phyloP scores from a whole-genome alignment of 2,329 filamentous ascomycete species.

The Westerdykella ornata region DNA sequence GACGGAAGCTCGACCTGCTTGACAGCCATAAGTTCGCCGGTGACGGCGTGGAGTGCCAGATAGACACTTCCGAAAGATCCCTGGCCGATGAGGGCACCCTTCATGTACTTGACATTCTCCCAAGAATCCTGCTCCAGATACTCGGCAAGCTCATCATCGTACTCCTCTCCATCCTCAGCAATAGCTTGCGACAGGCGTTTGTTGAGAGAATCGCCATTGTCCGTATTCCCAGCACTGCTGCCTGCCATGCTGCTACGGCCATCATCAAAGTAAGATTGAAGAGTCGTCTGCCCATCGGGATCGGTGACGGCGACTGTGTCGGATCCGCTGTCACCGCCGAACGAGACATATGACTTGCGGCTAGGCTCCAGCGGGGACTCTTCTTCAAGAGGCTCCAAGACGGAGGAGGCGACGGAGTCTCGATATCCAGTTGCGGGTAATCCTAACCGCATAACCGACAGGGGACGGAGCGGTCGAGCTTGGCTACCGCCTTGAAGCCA shows the following conservation, averaged over 20 bases:
- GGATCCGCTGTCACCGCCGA: conserved; percentile 61
- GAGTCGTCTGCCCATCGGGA: conserved; percentile 60
- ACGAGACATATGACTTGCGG: conserved; percentile 92
- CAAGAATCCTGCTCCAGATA: conserved; percentile 90
- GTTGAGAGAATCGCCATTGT: conserved; percentile 63
- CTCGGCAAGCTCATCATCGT: conserved; percentile 79
- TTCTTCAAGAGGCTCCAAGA: conserved; percentile 84
- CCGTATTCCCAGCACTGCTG: conserved; percentile 54
- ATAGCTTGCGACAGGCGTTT: conserved; percentile 78
- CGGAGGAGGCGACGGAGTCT: conserved; percentile 81
- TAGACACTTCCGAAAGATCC: conserved; percentile 96
- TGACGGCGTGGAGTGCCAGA: conserved; percentile 88
- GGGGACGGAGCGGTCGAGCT: conserved; percentile 48
- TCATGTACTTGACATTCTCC: conserved; percentile 99
- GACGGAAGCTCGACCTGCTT: conserved; percentile 95
- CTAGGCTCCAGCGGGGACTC: conserved; percentile 82
- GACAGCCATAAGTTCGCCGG: conserved; percentile 93
- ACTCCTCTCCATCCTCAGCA: conserved; percentile 84
- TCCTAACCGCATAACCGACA: conserved; percentile 55
- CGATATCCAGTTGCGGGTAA: conserved; percentile 60
- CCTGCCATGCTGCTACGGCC: conserved; percentile 65
- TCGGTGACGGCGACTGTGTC: conserved; percentile 71
- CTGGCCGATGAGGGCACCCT: conserved; percentile 92
- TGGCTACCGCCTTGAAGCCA: conserved; percentile 62
- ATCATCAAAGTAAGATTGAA: conserved; percentile 81